phyloP scores from a whole-genome alignment of 2,329 filamentous ascomycete genomes.

The Aureobasidium namibiae region DNA sequence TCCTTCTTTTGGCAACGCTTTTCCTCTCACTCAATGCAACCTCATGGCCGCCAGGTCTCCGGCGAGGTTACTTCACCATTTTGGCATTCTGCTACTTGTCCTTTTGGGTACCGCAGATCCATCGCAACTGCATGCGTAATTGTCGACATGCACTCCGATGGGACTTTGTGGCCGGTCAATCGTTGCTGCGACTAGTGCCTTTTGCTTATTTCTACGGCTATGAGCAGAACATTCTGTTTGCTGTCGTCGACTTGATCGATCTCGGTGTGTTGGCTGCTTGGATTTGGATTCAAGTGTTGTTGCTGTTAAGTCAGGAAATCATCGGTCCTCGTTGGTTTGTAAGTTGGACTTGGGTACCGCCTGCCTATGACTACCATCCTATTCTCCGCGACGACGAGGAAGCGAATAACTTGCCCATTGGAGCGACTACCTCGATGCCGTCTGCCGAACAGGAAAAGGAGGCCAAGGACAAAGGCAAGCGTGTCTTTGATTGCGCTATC shows the following conservation, averaged over 20 bases:
- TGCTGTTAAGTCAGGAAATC: slow-evolving; percentile 73
- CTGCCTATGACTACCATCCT: slow-evolving; percentile 91
- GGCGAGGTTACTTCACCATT: slow-evolving; percentile 50
- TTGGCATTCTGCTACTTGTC: slow-evolving; percentile 73
- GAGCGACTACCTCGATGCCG: slow-evolving; percentile 30
- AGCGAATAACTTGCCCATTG: slow-evolving; percentile 67
- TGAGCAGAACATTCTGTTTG: slow-evolving; percentile 72
- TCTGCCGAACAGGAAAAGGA: slow-evolving; percentile 19
- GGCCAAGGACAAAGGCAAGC: slow-evolving; percentile 47
- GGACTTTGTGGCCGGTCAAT: slow-evolving; percentile 84
- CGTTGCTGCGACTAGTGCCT: slow-evolving; percentile 66
- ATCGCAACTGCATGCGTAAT: slow-evolving; percentile 82
- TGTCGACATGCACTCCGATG: slow-evolving; percentile 85
- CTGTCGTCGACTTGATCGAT: slow-evolving; percentile 56
- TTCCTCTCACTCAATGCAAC: slow-evolving; percentile 53
- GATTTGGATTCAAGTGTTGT: slow-evolving; percentile 78
- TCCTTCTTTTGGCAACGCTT: slow-evolving; percentile 48
- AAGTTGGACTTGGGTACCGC: slow-evolving; percentile 53
- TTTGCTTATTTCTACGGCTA: slow-evolving; percentile 79
- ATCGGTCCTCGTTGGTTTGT: slow-evolving; percentile 84
- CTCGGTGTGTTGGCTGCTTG: slow-evolving; percentile 62
- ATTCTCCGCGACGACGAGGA: slow-evolving; percentile 78
- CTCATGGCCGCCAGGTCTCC: slow-evolving; percentile 46
- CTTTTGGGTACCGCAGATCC: slow-evolving; percentile 87
- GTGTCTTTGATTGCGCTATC: slow-evolving; percentile 82